Percentiles rank a stretch among this genome's conserved stretches.
Conservation (phyloP, 1,139 yeast genomes). For the Saccharomyces hybrid region DNA sequence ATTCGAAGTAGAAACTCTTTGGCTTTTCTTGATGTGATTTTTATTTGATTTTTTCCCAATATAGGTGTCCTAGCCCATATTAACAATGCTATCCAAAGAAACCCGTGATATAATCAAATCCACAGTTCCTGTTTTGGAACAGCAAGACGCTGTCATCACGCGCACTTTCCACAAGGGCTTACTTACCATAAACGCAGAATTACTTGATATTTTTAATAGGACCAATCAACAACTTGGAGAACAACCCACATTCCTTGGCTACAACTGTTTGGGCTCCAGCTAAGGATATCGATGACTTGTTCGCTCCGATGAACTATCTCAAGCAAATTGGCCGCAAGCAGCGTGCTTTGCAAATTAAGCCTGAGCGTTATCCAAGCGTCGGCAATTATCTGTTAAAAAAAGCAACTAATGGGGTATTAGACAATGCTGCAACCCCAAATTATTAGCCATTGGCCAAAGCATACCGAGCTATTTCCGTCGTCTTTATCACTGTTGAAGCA, state of each 20-base stretch:
- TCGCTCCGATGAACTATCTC: slow-evolving; percentile 48
- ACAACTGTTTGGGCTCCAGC: slow-evolving; percentile 58
- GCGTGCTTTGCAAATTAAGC: slow-evolving; percentile 52
- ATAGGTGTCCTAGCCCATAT: background rate
- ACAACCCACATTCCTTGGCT: slow-evolving; percentile 60
- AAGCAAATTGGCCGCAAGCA: slow-evolving; percentile 58
- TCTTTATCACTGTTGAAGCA: slow-evolving; percentile 51
- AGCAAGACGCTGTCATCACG: slow-evolving; percentile 50
- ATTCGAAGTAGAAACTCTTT: background rate
- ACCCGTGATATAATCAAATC: slow-evolving; percentile 40
- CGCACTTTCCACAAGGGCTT: slow-evolving; percentile 47
- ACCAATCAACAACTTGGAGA: slow-evolving; percentile 48
- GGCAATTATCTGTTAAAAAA: slow-evolving; percentile 44
- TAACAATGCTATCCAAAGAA: slow-evolving; percentile 23
- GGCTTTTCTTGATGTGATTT: background rate
- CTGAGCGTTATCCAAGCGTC: slow-evolving; percentile 62
- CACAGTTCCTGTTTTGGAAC: slow-evolving; percentile 53
- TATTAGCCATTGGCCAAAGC: slow-evolving; percentile 58
- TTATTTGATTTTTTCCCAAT: background rate
- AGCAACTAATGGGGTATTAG: slow-evolving; percentile 50
- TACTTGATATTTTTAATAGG: slow-evolving; percentile 51
- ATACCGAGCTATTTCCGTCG: slow-evolving; percentile 54
- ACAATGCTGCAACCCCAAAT: slow-evolving; percentile 51
- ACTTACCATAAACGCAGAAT: slow-evolving; percentile 47
- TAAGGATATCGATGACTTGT: slow-evolving; percentile 52